Conservation (phyloP, 2,329 filamentous ascomycete species). For the Colletotrichum chlorophyti region DNA sequence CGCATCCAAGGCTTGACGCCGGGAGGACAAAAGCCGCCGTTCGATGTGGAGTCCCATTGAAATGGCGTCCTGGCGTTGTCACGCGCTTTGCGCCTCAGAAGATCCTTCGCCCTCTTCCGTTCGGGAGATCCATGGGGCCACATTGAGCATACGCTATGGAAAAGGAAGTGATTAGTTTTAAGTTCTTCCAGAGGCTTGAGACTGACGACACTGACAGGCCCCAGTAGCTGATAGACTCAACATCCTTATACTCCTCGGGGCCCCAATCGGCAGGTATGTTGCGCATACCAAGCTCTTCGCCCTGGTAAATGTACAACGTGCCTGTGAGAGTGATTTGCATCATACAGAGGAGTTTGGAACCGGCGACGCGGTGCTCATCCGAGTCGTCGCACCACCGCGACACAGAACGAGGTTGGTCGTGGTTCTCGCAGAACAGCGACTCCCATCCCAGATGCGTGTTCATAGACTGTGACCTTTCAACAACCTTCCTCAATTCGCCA, state of each 20-base stretch:
- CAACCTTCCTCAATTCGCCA: too few relatives aligned
- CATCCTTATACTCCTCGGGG: constrained; percentile 50
- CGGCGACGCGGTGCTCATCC: constrained; percentile 45
- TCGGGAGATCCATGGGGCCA: too few relatives aligned
- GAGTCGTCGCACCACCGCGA: constrained; percentile 55
- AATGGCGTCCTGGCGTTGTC: constrained; percentile 36
- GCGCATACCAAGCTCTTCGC: constrained; percentile 59
- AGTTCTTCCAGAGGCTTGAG: too few relatives aligned
- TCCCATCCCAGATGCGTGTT: too few relatives aligned
- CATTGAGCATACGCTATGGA: constrained; percentile 37
- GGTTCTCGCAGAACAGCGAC: constrained; percentile 63
- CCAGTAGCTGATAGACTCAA: constrained; percentile 52
- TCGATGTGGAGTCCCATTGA: constrained; percentile 57
- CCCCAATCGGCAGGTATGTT: constrained; percentile 51
- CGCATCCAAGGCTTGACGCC: constrained; percentile 35
- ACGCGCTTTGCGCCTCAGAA: constrained; percentile 40
- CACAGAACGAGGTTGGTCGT: constrained; percentile 59
- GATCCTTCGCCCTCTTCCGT: constrained; percentile 50
- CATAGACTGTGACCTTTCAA: too few relatives aligned
- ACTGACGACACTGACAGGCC: too few relatives aligned
- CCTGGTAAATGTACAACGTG: constrained; percentile 56
- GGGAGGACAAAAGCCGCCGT: constrained; percentile 52
- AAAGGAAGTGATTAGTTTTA: too few relatives aligned
- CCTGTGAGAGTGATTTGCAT: constrained; percentile 51
- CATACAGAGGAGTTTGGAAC: too few relatives aligned